Evolutionary conservation across 148 eudicot species (phyloP).

Genomic region (Persicaria maculosa): DNA sequence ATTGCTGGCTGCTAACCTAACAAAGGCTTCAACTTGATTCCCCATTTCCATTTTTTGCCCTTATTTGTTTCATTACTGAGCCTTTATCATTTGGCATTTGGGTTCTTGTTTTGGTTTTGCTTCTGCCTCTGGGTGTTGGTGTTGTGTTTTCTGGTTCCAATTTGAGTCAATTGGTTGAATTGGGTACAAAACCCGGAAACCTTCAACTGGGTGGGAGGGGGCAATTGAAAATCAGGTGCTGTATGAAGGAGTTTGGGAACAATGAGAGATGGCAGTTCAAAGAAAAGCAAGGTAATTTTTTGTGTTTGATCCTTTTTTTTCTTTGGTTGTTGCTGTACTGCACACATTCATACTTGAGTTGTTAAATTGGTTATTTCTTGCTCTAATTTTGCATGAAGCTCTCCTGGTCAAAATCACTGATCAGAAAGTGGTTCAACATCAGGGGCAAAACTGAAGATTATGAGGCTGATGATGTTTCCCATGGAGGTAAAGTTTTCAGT

Average conservation of each 20-base stretch:
- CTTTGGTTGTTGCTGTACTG: not conserved
- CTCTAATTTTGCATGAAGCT: constrained; percentile 40
- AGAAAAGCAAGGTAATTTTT: constrained; percentile 74
- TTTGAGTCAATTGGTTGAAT: not conserved
- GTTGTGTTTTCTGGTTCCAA: not conserved
- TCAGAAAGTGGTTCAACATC: constrained; percentile 82
- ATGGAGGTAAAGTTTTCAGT: constrained; percentile 42
- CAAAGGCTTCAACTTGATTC: not conserved
- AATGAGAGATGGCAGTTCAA: constrained; percentile 74
- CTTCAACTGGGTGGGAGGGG: constrained; percentile 11
- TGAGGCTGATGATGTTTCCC: constrained; percentile 60
- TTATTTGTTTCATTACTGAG: not conserved
- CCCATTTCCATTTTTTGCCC: not conserved
- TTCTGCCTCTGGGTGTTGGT: no score
- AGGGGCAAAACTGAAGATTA: constrained; percentile 66
- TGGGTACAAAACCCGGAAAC: not conserved
- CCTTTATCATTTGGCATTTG: not conserved
- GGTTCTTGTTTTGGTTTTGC: no score
- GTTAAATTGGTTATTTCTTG: constrained; percentile 13
- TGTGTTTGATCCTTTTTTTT: not conserved
- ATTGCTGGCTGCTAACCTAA: not conserved
- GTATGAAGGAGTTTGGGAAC: constrained; percentile 61
- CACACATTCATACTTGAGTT: not conserved
- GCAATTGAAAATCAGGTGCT: constrained; percentile 15
- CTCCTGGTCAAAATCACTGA: constrained; percentile 79